These are phyloP conservation scores for Aspergillus puulaauensis DNA, from an alignment of 2,329 filamentous ascomycete genomes.

Conservation along the genomic window DNA sequence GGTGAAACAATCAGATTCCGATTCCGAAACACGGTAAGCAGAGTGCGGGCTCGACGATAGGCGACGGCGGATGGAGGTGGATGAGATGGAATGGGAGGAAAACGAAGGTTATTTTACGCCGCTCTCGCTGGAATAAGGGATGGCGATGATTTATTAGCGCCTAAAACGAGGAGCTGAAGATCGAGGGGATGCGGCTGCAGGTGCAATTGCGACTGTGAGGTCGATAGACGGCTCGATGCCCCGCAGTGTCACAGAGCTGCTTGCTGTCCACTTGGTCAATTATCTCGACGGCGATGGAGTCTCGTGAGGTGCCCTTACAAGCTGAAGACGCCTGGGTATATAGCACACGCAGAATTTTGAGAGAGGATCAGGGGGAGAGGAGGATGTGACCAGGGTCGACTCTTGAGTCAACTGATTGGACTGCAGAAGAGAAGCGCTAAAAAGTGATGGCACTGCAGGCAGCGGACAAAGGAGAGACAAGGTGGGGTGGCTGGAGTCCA, in stretches of 20 bases:
- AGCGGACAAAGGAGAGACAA: constrained; percentile 2
- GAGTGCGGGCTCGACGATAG: not conserved
- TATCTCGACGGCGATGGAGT: constrained; percentile 5
- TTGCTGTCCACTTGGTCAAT: not conserved
- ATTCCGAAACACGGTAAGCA: not conserved
- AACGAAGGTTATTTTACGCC: not conserved
- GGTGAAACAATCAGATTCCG: not conserved
- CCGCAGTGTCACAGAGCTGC: constrained; percentile 14
- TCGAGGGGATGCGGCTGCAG: constrained; percentile 3
- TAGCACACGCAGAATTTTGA: not conserved
- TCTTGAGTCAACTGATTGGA: constrained; percentile 6
- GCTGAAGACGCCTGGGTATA: not conserved
- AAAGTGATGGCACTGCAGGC: constrained; percentile 9
- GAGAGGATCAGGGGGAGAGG: constrained; percentile 5
- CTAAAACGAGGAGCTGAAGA: constrained; percentile 4
- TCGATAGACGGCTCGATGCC: constrained; percentile 14
- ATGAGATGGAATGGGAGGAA: not conserved
- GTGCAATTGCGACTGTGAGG: constrained; percentile 1
- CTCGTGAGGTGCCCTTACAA: not conserved
- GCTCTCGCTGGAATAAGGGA: not conserved
- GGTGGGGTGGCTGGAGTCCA: not conserved
- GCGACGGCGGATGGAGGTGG: not conserved
- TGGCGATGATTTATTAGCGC: constrained; percentile 2
- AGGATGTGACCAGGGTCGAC: not conserved
- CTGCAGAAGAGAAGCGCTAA: constrained; percentile 2